Evolutionary conservation across 1,284 basidiomycete species (phyloP).

Genomic region (Blastosporella zonata): DNA sequence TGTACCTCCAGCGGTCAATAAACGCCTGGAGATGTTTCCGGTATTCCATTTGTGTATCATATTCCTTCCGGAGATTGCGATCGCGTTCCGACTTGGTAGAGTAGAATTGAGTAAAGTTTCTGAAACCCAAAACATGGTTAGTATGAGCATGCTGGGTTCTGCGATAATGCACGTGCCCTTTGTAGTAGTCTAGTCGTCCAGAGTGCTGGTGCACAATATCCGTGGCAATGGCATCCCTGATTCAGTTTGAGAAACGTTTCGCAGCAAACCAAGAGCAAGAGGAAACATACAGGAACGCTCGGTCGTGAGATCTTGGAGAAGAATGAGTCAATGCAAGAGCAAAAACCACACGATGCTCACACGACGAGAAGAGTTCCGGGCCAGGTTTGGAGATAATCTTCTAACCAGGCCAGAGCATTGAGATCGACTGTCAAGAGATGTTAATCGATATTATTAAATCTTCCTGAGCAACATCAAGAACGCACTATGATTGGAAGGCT

Average conservation of each 20-base stretch:
- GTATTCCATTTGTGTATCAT: slow-evolving; percentile 94
- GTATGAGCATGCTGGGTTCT: not conserved
- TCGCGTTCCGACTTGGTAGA: slow-evolving; percentile 96
- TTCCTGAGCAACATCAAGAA: slow-evolving; percentile 7
- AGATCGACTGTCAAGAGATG: slow-evolving; percentile 53
- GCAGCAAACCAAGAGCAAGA: not conserved
- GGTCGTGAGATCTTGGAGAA: slow-evolving; percentile 82
- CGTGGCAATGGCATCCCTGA: slow-evolving; percentile 88
- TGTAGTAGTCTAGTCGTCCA: slow-evolving; percentile 91
- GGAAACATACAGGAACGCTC: slow-evolving; percentile 90
- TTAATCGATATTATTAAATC: not conserved
- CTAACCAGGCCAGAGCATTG: slow-evolving; percentile 83
- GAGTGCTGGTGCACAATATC: slow-evolving; percentile 98
- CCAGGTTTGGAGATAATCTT: slow-evolving; percentile 99
- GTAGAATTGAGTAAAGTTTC: slow-evolving; percentile 99
- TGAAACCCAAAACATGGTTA: slow-evolving; percentile 30
- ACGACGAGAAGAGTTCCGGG: slow-evolving; percentile 92
- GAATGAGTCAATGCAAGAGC: slow-evolving; percentile 6
- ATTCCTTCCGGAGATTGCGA: slow-evolving; percentile 89
- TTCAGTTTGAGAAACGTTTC: slow-evolving; percentile 4
- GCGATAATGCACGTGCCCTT: slow-evolving; percentile 50
- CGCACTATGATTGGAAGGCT: slow-evolving; percentile 96
- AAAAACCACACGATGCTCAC: slow-evolving; percentile 39
- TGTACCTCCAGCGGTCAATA: slow-evolving; percentile 96
- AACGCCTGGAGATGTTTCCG: slow-evolving; percentile 95